Conservation (phyloP, 495 filamentous ascomycete genomes). For the Articulospora tetracladia region DNA sequence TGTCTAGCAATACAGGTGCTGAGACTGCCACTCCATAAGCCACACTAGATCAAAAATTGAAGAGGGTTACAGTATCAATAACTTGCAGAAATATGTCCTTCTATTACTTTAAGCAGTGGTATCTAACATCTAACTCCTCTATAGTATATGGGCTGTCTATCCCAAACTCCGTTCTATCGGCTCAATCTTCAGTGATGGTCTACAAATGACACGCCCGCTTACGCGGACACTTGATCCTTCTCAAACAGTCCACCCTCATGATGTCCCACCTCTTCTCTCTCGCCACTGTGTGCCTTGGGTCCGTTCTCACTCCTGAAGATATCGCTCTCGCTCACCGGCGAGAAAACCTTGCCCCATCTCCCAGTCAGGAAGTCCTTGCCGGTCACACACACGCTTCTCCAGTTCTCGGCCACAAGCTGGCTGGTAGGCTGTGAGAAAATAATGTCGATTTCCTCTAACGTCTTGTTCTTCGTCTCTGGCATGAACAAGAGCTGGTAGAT, state of each 20-base stretch:
- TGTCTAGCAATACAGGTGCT: too few relatives aligned
- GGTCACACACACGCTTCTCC: slow-evolving; percentile 28
- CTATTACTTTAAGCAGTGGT: neutral
- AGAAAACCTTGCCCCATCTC: slow-evolving; percentile 25
- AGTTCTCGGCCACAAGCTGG: slow-evolving; percentile 48
- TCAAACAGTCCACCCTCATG: neutral
- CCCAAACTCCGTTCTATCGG: neutral
- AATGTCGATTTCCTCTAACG: slow-evolving; percentile 59
- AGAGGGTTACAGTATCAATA: too few relatives aligned
- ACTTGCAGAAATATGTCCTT: neutral
- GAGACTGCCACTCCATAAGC: too few relatives aligned
- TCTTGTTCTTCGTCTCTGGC: slow-evolving; percentile 61
- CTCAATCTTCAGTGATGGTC: neutral
- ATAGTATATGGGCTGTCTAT: neutral
- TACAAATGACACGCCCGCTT: too few relatives aligned
- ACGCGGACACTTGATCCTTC: too few relatives aligned
- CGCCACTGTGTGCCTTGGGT: slow-evolving; percentile 2
- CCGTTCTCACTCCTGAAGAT: slow-evolving; percentile 22
- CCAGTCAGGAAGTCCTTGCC: slow-evolving; percentile 14
- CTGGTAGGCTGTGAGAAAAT: slow-evolving; percentile 52
- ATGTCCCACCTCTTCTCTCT: neutral
- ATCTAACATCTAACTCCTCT: neutral
- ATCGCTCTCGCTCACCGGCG: slow-evolving; percentile 18
- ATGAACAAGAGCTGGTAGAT: slow-evolving; percentile 58
- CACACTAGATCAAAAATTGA: too few relatives aligned